Evolutionary conservation across 2,329 filamentous ascomycete genomes (phyloP).

Genomic region (Westerdykella sp.): DNA sequence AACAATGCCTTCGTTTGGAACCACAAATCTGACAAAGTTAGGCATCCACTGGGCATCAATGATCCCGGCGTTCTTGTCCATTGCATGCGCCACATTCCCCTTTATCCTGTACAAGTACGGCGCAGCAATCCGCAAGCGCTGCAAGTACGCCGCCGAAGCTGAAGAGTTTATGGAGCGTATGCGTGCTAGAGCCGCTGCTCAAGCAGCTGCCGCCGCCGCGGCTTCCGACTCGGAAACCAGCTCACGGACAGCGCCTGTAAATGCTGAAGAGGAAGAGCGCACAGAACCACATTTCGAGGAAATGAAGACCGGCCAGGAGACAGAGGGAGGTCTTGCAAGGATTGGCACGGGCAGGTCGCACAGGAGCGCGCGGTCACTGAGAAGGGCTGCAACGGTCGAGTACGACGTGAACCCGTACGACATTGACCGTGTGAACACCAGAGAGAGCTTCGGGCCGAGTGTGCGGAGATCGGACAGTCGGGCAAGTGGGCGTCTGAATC

Average conservation of each 20-base stretch:
- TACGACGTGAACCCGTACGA: slow-evolving; percentile 45
- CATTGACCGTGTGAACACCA: slow-evolving; percentile 45
- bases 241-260: slow-evolving; percentile 20
- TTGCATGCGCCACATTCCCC: slow-evolving; percentile 67
- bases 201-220: slow-evolving; percentile 3
- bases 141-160: slow-evolving; percentile 64
- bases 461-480: neutral
- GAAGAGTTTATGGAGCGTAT: slow-evolving; percentile 53
- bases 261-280: slow-evolving; percentile 23
- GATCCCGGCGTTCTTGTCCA: slow-evolving; percentile 66
- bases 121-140: slow-evolving; percentile 54
- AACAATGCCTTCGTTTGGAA: neutral
- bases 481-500: neutral
- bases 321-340: slow-evolving; percentile 21
- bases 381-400: slow-evolving; percentile 17
- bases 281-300: slow-evolving; percentile 31
- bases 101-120: slow-evolving; percentile 73
- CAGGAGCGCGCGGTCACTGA: slow-evolving; percentile 14
- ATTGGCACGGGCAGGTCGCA: slow-evolving; percentile 23
- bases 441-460: slow-evolving; percentile 38
- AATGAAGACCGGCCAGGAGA: slow-evolving; percentile 36
- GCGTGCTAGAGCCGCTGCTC: slow-evolving; percentile 27
- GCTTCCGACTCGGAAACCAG: slow-evolving; percentile 13
- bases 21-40: slow-evolving; percentile 1
- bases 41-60: slow-evolving; percentile 72